Percentiles rank a stretch among this genome's conserved stretches.
phyloP scores from a whole-genome alignment of 2,329 filamentous ascomycete species.

The Tolypocladium sp. region DNA sequence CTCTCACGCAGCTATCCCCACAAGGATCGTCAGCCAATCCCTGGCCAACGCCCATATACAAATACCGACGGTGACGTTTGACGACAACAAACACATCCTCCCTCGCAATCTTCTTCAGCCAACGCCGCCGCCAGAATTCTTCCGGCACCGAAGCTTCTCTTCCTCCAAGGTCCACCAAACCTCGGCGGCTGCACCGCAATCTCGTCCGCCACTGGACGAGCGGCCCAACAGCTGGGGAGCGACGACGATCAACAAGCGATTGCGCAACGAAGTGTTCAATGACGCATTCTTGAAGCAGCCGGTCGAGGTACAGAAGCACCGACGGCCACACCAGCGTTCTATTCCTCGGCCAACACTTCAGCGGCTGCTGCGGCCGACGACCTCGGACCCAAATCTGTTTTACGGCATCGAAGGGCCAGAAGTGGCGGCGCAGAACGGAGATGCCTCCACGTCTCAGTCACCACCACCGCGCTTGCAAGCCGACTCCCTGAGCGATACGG shows the following conservation, averaged over 20 bases:
- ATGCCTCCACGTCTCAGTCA: neutral
- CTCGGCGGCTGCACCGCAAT: conserved; percentile 5
- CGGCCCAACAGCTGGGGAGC: conserved; percentile 72
- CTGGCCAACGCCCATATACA: conserved; percentile 55
- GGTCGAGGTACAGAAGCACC: conserved; percentile 71
- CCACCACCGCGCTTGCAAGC: neutral
- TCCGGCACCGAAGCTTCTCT: conserved; percentile 24
- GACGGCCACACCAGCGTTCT: conserved; percentile 58
- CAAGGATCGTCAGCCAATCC: conserved; percentile 60
- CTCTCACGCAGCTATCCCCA: conserved; percentile 8
- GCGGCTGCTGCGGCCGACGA: conserved; percentile 33
- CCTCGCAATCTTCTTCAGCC: conserved; percentile 72
- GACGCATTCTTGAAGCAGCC: conserved; percentile 83
- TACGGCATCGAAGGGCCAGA: neutral
- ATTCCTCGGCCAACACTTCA: conserved; percentile 46
- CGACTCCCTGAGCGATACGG: conserved; percentile 19
- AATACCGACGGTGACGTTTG: conserved; percentile 84
- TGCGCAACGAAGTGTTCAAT: conserved; percentile 85
- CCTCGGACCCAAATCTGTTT: conserved; percentile 32
- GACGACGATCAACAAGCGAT: conserved; percentile 77
- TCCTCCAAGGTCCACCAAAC: conserved; percentile 12
- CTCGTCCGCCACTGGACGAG: conserved; percentile 38
- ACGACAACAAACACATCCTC: conserved; percentile 89
- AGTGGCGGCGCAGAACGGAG: conserved; percentile 4
- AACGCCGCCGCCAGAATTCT: conserved; percentile 27